Evolutionary conservation across 805 yeast genomes (phyloP).

Genomic region (Saccharomycopsis selenospora): DNA sequence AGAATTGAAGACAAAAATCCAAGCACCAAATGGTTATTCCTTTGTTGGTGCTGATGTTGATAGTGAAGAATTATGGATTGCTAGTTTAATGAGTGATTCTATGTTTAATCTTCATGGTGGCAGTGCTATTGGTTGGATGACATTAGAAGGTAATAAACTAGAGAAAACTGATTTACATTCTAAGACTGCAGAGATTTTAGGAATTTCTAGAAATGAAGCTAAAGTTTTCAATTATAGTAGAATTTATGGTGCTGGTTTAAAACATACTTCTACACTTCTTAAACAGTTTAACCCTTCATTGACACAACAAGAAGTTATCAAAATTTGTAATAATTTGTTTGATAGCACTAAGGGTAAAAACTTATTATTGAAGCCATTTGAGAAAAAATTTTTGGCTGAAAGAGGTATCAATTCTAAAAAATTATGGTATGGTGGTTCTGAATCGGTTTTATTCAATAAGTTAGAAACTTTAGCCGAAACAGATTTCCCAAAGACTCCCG

Average conservation of each 20-base stretch:
- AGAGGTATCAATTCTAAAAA: constrained; percentile 27
- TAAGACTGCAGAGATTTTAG: constrained; percentile 82
- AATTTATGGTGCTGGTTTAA: constrained; percentile 95
- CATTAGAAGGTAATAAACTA: constrained; percentile 86
- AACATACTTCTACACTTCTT: constrained; percentile 77
- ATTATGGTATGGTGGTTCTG: constrained; percentile 85
- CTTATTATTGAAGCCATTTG: constrained; percentile 24
- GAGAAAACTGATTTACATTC: constrained; percentile 95
- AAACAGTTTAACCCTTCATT: constrained; percentile 74
- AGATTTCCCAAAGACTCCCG: constrained; percentile 79
- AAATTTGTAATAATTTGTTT: constrained; percentile 62
- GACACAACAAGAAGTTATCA: constrained; percentile 56
- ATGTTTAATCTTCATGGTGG: constrained; percentile 87
- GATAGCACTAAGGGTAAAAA: constrained; percentile 72
- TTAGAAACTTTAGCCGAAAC: constrained; percentile 82
- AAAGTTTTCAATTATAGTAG: constrained; percentile 95
- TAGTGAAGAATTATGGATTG: constrained; percentile 97
- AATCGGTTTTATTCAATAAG: constrained; percentile 83
- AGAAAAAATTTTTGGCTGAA: constrained; percentile 24
- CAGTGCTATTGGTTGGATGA: constrained; percentile 98
- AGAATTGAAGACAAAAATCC: constrained; percentile 78
- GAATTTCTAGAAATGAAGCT: constrained; percentile 86
- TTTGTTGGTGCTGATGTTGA: constrained; percentile 99
- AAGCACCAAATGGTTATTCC: constrained; percentile 82
- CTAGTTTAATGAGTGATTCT: constrained; percentile 89